Percentiles rank a stretch among this genome's conserved stretches.
These are phyloP conservation scores for Phytophthora citrophthora DNA, from an alignment of 352 stramenopile genomes.

Conservation along the genomic window DNA sequence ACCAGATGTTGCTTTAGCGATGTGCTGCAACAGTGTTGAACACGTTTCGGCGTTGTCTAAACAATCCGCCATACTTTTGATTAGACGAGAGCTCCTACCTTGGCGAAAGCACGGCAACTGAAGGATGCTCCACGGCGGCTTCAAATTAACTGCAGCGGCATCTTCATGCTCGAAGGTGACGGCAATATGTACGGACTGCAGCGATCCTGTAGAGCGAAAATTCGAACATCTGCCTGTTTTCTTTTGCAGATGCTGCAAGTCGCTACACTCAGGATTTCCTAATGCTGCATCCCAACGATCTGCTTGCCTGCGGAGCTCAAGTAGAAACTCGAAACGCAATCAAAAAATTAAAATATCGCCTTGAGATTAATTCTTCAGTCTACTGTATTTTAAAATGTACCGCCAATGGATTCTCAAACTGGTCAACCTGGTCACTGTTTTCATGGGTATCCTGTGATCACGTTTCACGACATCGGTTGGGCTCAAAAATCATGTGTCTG, in stretches of 20 bases:
- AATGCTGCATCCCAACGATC: slow-evolving; percentile 14
- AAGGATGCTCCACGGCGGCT: not conserved
- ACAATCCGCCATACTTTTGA: slow-evolving; percentile 4
- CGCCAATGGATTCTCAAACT: too few species aligned
- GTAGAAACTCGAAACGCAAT: not conserved
- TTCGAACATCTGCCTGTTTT: not conserved
- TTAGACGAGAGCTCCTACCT: slow-evolving; percentile 21
- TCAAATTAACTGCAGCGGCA: not conserved
- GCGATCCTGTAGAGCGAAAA: too few species aligned
- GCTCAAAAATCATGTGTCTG: not conserved
- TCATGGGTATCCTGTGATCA: not conserved
- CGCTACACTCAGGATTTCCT: slow-evolving; percentile 13
- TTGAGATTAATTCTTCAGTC: too few species aligned
- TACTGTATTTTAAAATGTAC: too few species aligned
- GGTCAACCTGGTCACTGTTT: too few species aligned
- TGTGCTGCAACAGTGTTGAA: slow-evolving; percentile 10
- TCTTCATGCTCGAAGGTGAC: not conserved
- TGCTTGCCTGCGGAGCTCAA: slow-evolving; percentile 3
- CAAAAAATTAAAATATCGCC: too few species aligned
- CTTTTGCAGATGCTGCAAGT: not conserved
- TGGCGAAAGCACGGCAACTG: not conserved
- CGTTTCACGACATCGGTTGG: not conserved
- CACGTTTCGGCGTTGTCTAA: slow-evolving; percentile 13
- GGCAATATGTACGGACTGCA: not conserved
- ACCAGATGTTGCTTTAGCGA: slow-evolving; percentile 19